Percentiles rank a stretch among this genome's conserved stretches.
phyloP scores from a whole-genome alignment of 768 basidiomycete species.

The Leccinum olivaceopallidum region DNA sequence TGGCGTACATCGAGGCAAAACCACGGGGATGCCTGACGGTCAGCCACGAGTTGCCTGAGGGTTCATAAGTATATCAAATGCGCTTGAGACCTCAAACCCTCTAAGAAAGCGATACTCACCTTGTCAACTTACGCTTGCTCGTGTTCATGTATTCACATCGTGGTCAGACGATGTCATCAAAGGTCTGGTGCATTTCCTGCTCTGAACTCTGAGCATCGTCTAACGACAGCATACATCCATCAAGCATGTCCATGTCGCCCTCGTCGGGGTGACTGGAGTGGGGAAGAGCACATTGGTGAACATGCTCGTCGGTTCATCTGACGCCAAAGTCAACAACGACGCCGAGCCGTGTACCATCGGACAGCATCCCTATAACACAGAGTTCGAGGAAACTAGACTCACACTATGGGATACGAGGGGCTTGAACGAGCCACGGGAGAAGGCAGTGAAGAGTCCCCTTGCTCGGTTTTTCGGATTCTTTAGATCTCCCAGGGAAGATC shows the following conservation, averaged over 20 bases:
- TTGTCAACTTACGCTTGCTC: neutral
- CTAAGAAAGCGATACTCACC: neutral
- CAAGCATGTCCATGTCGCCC: no score
- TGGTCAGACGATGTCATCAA: neutral
- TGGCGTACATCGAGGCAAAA: constrained; percentile 6
- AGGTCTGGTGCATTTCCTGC: constrained; percentile 3
- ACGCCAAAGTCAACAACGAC: constrained; percentile 4
- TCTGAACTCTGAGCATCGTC: neutral
- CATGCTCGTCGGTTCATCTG: constrained; percentile 4
- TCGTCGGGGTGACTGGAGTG: constrained; percentile 16
- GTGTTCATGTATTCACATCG: neutral
- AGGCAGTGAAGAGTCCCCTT: no score
- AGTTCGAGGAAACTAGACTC: no score
- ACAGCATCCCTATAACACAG: no score
- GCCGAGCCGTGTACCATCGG: no score
- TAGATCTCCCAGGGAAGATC: constrained; percentile 13
- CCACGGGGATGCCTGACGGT: constrained; percentile 1
- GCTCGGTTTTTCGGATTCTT: constrained; percentile 8
- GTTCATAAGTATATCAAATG: neutral
- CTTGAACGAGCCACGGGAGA: no score
- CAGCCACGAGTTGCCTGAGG: constrained; percentile 1
- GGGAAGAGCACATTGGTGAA: constrained; percentile 22
- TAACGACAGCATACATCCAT: neutral
- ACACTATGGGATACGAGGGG: no score
- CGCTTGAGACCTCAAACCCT: neutral